Evolutionary conservation across 2,329 filamentous ascomycete genomes (phyloP).

Genomic region (Polytolypa hystricis): DNA sequence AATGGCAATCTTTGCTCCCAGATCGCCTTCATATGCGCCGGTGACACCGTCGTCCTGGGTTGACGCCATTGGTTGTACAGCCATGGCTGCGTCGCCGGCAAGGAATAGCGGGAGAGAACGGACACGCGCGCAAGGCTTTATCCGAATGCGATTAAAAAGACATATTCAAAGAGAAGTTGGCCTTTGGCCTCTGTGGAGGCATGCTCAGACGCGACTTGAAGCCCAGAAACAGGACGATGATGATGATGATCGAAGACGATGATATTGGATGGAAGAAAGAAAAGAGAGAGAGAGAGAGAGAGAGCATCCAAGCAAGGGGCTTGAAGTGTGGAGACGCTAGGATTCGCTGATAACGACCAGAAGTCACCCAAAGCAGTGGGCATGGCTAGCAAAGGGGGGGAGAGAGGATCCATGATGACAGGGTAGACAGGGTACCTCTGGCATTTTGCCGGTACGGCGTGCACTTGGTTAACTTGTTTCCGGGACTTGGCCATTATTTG

Average conservation of each 20-base stretch:
- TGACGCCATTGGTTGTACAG: too few relatives aligned
- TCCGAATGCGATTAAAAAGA: neutral
- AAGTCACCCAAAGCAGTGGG: too few relatives aligned
- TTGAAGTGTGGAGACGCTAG: too few relatives aligned
- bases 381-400: too few relatives aligned
- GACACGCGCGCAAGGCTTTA: neutral
- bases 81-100: neutral
- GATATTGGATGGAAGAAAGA: neutral
- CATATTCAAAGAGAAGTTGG: neutral
- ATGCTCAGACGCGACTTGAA: neutral
- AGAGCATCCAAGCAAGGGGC: neutral
- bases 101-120: neutral
- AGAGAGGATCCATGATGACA: too few relatives aligned
- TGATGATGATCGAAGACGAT: neutral
- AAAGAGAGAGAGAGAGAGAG: neutral
- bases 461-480: too few relatives aligned
- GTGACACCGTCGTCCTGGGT: slow-evolving; percentile 25
- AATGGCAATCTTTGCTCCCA: slow-evolving; percentile 33
- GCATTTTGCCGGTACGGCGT: too few relatives aligned
- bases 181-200: neutral
- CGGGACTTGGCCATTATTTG: too few relatives aligned
- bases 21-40: slow-evolving; percentile 24
- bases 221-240: neutral
- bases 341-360: too few relatives aligned
- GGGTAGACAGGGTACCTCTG: too few relatives aligned